Evolutionary conservation across 345 rosid genomes (phyloP).

Genomic region (Eucalyptus melliodora): DNA sequence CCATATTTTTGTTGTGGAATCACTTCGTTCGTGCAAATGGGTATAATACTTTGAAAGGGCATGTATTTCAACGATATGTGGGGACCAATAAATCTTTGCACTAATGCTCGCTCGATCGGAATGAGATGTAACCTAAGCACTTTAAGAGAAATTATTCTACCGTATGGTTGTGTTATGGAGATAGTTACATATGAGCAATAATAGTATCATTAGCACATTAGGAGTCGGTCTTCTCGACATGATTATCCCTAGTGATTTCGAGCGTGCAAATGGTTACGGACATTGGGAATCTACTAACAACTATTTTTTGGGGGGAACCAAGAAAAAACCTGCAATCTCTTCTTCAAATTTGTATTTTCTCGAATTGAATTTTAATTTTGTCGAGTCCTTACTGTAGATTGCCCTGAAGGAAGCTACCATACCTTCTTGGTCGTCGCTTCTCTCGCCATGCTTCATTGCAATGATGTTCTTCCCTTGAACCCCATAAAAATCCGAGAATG

Average conservation of each 20-base stretch:
- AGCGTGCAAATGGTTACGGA: background rate
- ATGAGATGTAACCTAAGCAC: background rate
- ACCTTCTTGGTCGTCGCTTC: background rate
- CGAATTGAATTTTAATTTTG: too few species aligned
- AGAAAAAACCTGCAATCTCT: too few species aligned
- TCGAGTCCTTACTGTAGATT: background rate
- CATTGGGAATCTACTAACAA: too few species aligned
- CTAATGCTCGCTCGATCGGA: too few species aligned
- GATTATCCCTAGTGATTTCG: background rate
- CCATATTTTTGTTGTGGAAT: background rate
- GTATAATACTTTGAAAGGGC: background rate
- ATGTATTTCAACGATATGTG: background rate
- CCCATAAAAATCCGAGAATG: too few species aligned
- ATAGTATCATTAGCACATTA: background rate
- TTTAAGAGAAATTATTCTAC: background rate
- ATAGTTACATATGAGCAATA: background rate
- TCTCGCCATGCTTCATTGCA: background rate
- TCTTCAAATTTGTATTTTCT: too few species aligned
- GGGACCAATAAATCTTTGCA: too few species aligned
- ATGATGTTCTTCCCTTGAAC: too few species aligned
- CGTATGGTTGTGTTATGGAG: background rate
- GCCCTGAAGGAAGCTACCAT: background rate
- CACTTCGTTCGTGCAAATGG: background rate
- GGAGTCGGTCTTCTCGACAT: background rate
- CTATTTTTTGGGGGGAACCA: too few species aligned